Evolutionary conservation across 306 rosid species (phyloP).

Genomic region (Inga leiocalycina): DNA sequence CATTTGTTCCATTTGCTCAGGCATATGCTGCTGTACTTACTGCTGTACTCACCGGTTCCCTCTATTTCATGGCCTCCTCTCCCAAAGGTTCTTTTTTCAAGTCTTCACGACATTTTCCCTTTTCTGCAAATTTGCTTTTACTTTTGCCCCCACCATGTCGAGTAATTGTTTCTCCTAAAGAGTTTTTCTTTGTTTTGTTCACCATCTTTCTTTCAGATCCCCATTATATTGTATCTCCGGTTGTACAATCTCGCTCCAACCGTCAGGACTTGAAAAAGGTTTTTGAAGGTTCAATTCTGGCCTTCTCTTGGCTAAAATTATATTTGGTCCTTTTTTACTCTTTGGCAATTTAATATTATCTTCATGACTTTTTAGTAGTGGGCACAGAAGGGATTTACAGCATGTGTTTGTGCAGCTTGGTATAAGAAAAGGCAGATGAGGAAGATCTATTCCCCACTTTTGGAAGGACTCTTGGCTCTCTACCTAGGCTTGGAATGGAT

Average conservation of each 20-base stretch:
- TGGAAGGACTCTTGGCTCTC: slow-evolving; percentile 93
- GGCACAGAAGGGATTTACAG: background rate
- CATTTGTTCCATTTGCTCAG: slow-evolving; percentile 97
- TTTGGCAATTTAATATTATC: background rate
- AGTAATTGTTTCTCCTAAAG: slow-evolving; percentile 2
- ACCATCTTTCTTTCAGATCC: slow-evolving; percentile 63
- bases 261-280: slow-evolving; percentile 80
- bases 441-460: slow-evolving; percentile 93
- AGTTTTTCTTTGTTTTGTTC: background rate
- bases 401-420: slow-evolving; percentile 70
- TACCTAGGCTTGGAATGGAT: slow-evolving; percentile 97
- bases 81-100: slow-evolving; percentile 69
- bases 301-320: background rate
- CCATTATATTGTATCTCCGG: slow-evolving; percentile 87
- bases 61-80: slow-evolving; percentile 91
- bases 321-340: background rate
- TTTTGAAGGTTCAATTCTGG: slow-evolving; percentile 70
- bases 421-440: slow-evolving; percentile 87
- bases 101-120: background rate
- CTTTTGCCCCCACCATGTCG: slow-evolving; percentile 12
- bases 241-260: slow-evolving; percentile 72
- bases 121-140: background rate
- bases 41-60: slow-evolving; percentile 87
- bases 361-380: slow-evolving; percentile 1
- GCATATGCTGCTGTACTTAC: slow-evolving; percentile 95